These are phyloP conservation scores for Pterocarpus macrocarpus DNA, from an alignment of 306 rosid species.

Conservation along the genomic window DNA sequence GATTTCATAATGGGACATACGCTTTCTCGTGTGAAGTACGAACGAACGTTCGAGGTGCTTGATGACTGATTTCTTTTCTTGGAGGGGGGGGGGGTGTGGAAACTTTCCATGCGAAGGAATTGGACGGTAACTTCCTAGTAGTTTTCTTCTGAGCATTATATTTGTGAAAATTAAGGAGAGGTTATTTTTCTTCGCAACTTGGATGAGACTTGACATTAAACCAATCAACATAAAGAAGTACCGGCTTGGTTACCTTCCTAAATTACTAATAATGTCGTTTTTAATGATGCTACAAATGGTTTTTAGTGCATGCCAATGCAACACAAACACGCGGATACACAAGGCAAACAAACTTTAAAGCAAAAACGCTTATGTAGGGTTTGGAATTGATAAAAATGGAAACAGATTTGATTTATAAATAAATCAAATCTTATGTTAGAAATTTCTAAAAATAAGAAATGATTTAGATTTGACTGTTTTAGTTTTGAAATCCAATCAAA, in stretches of 20 bases:
- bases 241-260: not conserved
- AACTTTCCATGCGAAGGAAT: not conserved
- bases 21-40: not conserved
- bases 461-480: no score
- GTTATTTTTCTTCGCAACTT: not conserved
- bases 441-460: no score
- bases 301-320: not conserved
- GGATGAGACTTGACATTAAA: not conserved
- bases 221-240: not conserved
- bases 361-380: not conserved
- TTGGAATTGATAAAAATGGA: no score
- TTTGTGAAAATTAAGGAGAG: not conserved
- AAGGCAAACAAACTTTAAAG: not conserved
- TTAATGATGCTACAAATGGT: not conserved
- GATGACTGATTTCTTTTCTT: not conserved
- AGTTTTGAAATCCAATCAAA: no score
- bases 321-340: not conserved
- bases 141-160: not conserved
- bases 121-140: not conserved
- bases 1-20: slow-evolving; percentile 43
- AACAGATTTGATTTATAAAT: no score
- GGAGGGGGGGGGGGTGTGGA: no score
- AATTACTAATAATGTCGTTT: not conserved
- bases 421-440: no score
- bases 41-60: not conserved